phyloP scores from a whole-genome alignment of 2,329 filamentous ascomycete species.

The Penicillium sp. region DNA sequence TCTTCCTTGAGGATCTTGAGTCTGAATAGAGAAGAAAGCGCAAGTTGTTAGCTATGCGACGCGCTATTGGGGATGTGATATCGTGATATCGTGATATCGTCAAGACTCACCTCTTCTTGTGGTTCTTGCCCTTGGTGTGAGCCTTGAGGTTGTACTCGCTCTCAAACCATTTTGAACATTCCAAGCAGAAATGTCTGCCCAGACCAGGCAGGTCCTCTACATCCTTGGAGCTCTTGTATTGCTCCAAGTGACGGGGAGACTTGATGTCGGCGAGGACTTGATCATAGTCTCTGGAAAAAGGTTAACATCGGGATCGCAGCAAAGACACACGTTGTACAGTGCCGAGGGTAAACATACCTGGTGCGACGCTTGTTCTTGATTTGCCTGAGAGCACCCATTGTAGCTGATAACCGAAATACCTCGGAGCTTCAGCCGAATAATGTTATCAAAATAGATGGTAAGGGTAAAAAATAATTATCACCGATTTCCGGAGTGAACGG shows the following conservation, averaged over 20 bases:
- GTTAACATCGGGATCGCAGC: slow-evolving; percentile 12
- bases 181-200: slow-evolving; percentile 82
- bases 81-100: too few relatives aligned
- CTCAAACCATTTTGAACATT: slow-evolving; percentile 97
- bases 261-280: slow-evolving; percentile 83
- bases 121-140: slow-evolving; percentile 85
- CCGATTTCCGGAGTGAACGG: slow-evolving; percentile 40
- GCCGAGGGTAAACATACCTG: slow-evolving; percentile 50
- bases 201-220: slow-evolving; percentile 85
- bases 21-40: slow-evolving; percentile 48
- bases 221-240: slow-evolving; percentile 76
- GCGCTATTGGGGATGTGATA: too few relatives aligned
- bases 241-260: slow-evolving; percentile 75
- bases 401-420: slow-evolving; percentile 25
- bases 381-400: slow-evolving; percentile 68
- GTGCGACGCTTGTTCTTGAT: slow-evolving; percentile 74
- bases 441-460: slow-evolving; percentile 18
- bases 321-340: background rate
- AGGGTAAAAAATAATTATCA: slow-evolving; percentile 28
- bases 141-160: slow-evolving; percentile 71
- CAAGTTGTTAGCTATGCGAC: slow-evolving; percentile 11
- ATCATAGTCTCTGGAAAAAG: slow-evolving; percentile 74
- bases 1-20: slow-evolving; percentile 80
- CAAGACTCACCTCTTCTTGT: slow-evolving; percentile 74
- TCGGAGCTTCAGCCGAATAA: slow-evolving; percentile 16